Percentiles rank a stretch among this genome's conserved stretches.
These are phyloP conservation scores for Entonaema liquescens DNA, from an alignment of 495 filamentous ascomycete species.

Conservation along the genomic window DNA sequence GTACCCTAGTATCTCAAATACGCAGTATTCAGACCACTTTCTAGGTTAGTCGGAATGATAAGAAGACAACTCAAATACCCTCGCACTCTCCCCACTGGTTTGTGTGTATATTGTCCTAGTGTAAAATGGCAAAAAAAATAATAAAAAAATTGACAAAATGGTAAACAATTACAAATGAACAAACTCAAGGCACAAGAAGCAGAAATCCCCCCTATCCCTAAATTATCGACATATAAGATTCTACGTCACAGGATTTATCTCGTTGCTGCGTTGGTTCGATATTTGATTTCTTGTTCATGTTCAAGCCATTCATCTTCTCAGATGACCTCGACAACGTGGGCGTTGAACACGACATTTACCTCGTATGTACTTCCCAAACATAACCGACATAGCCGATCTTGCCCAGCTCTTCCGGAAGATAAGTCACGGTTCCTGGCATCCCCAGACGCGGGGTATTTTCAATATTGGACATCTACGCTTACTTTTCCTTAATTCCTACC, in stretches of 20 bases:
- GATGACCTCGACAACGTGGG: conserved; percentile 2
- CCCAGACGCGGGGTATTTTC: conserved; percentile 4
- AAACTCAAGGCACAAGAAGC: not conserved
- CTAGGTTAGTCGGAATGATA: not conserved
- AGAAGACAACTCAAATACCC: conserved; percentile 13
- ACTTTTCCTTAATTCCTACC: not conserved
- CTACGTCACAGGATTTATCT: not conserved
- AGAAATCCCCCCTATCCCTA: not conserved
- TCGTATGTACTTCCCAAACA: not conserved
- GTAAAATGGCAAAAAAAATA: no score
- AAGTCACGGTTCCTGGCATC: not conserved
- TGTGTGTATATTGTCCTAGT: no score
- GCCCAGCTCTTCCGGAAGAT: not conserved
- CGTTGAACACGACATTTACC: not conserved
- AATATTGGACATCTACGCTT: not conserved
- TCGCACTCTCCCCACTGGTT: conserved; percentile 10
- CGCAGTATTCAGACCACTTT: not conserved
- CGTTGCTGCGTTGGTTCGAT: not conserved
- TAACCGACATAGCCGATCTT: not conserved
- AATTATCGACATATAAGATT: not conserved
- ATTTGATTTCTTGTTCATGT: not conserved
- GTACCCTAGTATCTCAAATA: not conserved
- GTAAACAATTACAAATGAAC: not conserved
- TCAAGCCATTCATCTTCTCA: not conserved
- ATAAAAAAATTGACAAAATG: no score